Base-by-base conservation (phyloP, 23 red algal species). In the Cyanidiococcus yangmingshanensis region DNA sequence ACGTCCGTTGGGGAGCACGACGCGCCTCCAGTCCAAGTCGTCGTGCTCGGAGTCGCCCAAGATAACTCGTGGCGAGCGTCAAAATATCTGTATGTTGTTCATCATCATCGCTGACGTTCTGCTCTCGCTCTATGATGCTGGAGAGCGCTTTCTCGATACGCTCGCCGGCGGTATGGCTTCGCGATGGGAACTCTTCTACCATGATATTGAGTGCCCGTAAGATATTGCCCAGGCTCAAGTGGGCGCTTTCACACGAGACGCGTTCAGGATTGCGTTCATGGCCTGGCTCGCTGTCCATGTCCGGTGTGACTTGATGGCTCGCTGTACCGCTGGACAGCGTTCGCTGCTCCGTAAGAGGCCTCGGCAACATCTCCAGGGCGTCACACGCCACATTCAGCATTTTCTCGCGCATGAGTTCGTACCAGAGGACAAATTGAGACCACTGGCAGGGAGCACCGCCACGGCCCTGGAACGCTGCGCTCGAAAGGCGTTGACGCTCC, bases 151-250 rank as follows among this genome's bases (percentile, higher is more conserved):
- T 25, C 27, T 71, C n/a, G 16, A 71, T 25, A 25, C 63, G 63
- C 32, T 71, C 63, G 7, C 16, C 7, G 27, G n/a, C 63, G 7
- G 63, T 35, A 12, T 32, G 21, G 63, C 27, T 35, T 3, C 32
- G n/a, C 63, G 32, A 35, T 29, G 63, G 63, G 63, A 71, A 71
- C 63, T 32, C 63, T 25, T 71, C 63, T 35, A 71, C 63, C 63
- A 71, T 25, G 7, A 71, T 29, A 29, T 35, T 71, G 16, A 71
- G 27, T 29, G 63, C 63, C 21, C n/a, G 21, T 7, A 71, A 35
- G 16, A 35, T 35, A 71, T 71, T 71, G n/a, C 21, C 63, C 63
- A 71, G n/a, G 16, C 16, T 35, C 63, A 54, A 15, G 63, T 71
- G 63, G 63, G 16, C 12, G 63, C 12, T 7, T 7, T 35, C 63